Evolutionary conservation across 2,329 filamentous ascomycete species (phyloP).

Genomic region (Colletotrichum spaethianum): DNA sequence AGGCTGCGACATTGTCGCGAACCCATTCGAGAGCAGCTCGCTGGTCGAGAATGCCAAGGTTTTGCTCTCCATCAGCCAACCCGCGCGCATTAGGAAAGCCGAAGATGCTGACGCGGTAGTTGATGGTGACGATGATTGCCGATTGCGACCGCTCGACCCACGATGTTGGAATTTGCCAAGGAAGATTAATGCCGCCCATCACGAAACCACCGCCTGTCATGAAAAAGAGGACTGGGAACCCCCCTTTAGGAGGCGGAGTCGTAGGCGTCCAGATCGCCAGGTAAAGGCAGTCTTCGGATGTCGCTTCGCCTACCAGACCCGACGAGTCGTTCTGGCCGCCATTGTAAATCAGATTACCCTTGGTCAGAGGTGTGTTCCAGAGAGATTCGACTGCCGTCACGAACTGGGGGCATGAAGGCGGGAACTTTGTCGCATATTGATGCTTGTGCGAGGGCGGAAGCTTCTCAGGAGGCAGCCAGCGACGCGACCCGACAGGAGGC

Average conservation of each 20-base stretch:
- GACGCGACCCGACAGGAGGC: constrained; percentile 49
- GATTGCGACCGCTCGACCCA: constrained; percentile 58
- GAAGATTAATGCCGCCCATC: constrained; percentile 59
- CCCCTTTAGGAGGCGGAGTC: constrained; percentile 44
- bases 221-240: constrained; percentile 61
- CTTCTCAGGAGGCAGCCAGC: constrained; percentile 49
- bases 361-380: constrained; percentile 45
- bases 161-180: constrained; percentile 60
- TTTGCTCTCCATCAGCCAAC: constrained; percentile 33
- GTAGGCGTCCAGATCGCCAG: constrained; percentile 59
- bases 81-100: constrained; percentile 42
- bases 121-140: constrained; percentile 46
- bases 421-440: constrained; percentile 47
- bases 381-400: constrained; percentile 48
- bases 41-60: constrained; percentile 42
- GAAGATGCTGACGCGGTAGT: constrained; percentile 43
- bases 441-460: constrained; percentile 45
- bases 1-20: constrained; percentile 39
- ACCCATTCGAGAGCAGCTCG: constrained; percentile 42
- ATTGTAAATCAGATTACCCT: constrained; percentile 44
- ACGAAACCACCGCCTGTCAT: constrained; percentile 63
- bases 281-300: constrained; percentile 59
- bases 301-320: constrained; percentile 43
- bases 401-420: constrained; percentile 53
- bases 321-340: constrained; percentile 44